These are phyloP conservation scores for Cryptosporidium viatorum DNA, from an alignment of 169 alveolate species.

Conservation along the genomic window DNA sequence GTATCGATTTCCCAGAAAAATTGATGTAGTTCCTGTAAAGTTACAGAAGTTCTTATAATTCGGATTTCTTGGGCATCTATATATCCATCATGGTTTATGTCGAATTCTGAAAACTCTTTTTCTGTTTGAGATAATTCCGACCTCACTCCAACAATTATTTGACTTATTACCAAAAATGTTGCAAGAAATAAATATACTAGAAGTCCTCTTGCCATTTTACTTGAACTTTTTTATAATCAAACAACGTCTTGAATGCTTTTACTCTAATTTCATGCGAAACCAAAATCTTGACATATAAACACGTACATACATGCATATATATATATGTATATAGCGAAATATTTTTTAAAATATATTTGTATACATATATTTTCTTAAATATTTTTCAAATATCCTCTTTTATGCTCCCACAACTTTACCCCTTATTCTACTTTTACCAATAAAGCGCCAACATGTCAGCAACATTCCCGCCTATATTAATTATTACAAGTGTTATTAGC, in stretches of 20 bases:
- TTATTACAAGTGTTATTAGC: not conserved
- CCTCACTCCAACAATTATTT: not conserved
- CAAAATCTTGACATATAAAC: not conserved
- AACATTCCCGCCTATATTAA: not conserved
- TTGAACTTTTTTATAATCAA: not conserved
- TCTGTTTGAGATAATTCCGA: conserved; percentile 2
- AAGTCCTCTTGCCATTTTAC: not conserved
- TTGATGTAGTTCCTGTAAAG: conserved; percentile 63
- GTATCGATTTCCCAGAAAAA: conserved; percentile 73
- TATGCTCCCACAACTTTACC: not conserved
- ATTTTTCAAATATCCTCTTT: not conserved
- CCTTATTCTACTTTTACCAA: not conserved
- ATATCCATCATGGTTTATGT: conserved; percentile 30
- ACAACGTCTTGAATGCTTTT: not conserved
- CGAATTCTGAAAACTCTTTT: conserved; percentile 54
- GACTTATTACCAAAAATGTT: not conserved
- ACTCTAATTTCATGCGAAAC: not conserved
- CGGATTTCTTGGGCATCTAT: conserved; percentile 75
- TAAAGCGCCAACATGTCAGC: not conserved
- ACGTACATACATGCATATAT: too few species aligned
- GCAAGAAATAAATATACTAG: not conserved
- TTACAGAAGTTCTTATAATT: conserved; percentile 26
- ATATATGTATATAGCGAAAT: not conserved
- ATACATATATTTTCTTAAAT: too few species aligned
- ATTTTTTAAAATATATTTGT: too few species aligned